Conservation (phyloP, 768 basidiomycete species). For the Mycena chlorophos region DNA sequence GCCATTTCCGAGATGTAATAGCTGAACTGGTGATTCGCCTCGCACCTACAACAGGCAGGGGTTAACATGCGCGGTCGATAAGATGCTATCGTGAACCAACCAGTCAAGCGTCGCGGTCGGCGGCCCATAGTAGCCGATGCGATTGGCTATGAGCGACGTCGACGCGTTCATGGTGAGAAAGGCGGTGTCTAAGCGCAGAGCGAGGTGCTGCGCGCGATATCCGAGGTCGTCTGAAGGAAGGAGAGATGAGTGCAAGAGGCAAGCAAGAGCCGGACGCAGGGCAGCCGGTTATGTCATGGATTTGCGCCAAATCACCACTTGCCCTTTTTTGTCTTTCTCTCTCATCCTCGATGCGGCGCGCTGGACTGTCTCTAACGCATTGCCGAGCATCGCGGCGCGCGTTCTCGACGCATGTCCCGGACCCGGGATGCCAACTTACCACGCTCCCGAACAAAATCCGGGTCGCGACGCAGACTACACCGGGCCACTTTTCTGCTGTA, state of each 20-base stretch:
- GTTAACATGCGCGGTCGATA: too few species aligned
- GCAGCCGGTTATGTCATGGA: conserved; percentile 1
- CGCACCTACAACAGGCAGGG: background rate
- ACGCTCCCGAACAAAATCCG: conserved; percentile 89
- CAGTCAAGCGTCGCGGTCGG: conserved; percentile 72
- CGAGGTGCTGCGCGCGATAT: background rate
- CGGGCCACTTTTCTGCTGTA: conserved; percentile 91
- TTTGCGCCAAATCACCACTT: conserved; percentile 6
- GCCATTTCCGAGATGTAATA: conserved; percentile 77
- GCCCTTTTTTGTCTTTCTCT: background rate
- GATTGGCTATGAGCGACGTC: conserved; percentile 33
- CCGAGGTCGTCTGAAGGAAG: conserved; percentile 1
- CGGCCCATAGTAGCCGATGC: conserved; percentile 57
- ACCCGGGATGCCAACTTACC: conserved; percentile 58
- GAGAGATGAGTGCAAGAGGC: background rate
- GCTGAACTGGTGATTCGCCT: conserved; percentile 80
- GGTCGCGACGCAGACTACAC: conserved; percentile 87
- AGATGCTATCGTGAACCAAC: too few species aligned
- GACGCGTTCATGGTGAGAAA: conserved; percentile 33
- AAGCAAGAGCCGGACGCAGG: background rate
- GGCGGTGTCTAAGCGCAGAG: background rate
- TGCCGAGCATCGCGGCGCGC: conserved; percentile 25
- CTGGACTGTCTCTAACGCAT: conserved; percentile 38
- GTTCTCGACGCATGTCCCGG: conserved; percentile 24
- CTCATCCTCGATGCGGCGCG: conserved; percentile 39